Evolutionary conservation across 345 rosid species (phyloP).

Genomic region (Dipteronia dyeriana): DNA sequence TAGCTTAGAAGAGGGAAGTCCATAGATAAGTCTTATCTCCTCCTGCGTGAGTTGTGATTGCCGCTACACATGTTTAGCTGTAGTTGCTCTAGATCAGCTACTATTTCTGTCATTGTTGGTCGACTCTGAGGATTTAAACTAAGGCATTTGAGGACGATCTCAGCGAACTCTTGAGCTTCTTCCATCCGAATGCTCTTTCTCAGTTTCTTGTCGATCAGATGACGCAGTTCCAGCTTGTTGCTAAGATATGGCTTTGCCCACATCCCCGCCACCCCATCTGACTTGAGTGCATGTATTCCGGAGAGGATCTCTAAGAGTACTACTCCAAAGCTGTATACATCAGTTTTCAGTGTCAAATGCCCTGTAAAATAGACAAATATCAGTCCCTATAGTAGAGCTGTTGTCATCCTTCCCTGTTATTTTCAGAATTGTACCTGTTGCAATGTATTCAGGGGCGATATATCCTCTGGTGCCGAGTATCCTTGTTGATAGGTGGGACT

Average conservation of each 20-base stretch:
- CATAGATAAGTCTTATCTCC: not conserved
- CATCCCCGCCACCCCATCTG: constrained; percentile 14
- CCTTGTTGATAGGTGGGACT: constrained; percentile 38
- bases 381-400: not conserved
- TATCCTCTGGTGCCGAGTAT: constrained; percentile 52
- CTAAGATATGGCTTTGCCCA: constrained; percentile 33
- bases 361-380: constrained; percentile 18
- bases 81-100: constrained; percentile 25
- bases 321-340: constrained; percentile 41
- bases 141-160: constrained; percentile 33
- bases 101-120: constrained; percentile 29
- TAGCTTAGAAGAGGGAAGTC: not conserved
- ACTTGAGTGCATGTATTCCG: constrained; percentile 28
- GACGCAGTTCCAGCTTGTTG: constrained; percentile 21
- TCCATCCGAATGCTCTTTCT: constrained; percentile 20
- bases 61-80: constrained; percentile 7
- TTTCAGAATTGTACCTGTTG: constrained; percentile 32
- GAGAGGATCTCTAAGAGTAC: constrained; percentile 39
- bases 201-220: constrained; percentile 36
- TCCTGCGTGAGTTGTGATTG: constrained; percentile 1
- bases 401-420: not conserved
- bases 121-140: constrained; percentile 21
- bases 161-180: constrained; percentile 32
- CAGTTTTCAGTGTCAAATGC: constrained; percentile 28
- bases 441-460: constrained; percentile 50